Conservation (phyloP, 2,329 filamentous ascomycete genomes). For the Sporothrix pallida region DNA sequence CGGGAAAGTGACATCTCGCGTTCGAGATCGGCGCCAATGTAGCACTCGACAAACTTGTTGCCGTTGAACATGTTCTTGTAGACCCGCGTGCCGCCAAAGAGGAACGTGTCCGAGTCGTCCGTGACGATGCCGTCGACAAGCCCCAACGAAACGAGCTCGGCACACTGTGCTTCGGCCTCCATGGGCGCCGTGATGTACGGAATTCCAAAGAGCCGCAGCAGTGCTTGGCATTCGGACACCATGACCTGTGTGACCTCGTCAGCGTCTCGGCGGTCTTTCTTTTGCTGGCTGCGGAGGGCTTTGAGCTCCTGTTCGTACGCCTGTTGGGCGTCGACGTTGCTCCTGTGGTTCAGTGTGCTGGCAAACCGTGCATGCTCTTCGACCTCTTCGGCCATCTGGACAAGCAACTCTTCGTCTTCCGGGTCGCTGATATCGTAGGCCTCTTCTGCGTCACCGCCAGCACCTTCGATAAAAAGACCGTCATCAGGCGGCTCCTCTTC, state of each 20-base stretch:
- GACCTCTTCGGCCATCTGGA: constrained; percentile 84
- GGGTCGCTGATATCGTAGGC: constrained; percentile 81
- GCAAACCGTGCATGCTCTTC: constrained; percentile 95
- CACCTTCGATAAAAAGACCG: constrained; percentile 39
- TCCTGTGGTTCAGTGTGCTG: constrained; percentile 79
- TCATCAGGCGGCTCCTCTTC: constrained; percentile 35
- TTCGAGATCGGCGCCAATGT: constrained; percentile 81
- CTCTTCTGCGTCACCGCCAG: constrained; percentile 46
- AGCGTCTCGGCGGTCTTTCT: constrained; percentile 92
- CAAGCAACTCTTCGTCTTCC: constrained; percentile 88
- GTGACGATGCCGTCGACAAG: constrained; percentile 98
- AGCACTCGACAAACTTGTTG: constrained; percentile 97
- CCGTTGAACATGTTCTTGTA: constrained; percentile 99
- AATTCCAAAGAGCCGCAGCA: constrained; percentile 87
- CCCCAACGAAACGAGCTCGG: constrained; percentile 82
- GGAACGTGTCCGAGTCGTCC: constrained; percentile 93
- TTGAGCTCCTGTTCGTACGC: constrained; percentile 89
- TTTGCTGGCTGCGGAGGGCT: constrained; percentile 88
- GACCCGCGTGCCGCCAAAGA: constrained; percentile 93
- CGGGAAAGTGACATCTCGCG: constrained; percentile 86
- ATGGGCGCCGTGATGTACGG: constrained; percentile 97
- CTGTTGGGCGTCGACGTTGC: constrained; percentile 58
- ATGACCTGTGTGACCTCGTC: constrained; percentile 97
- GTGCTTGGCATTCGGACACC: constrained; percentile 91
- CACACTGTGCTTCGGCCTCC: constrained; percentile 98